Base-by-base conservation (phyloP, 2,329 filamentous ascomycete species). In the Kalmusia sp. region DNA sequence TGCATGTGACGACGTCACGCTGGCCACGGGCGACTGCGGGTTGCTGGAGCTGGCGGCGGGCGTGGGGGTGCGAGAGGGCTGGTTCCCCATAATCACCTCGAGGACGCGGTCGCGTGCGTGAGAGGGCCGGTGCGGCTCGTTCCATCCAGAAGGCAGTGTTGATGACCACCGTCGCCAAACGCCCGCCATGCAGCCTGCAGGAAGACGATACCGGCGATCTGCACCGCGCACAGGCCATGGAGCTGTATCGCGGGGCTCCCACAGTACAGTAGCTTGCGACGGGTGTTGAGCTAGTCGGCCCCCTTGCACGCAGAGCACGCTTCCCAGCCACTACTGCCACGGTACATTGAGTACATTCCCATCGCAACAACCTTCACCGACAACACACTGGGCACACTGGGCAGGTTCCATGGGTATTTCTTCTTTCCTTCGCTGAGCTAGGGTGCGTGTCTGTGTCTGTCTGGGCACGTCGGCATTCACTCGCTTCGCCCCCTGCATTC, bases 51-150 rank as follows among this genome's bases (percentile, higher is more conserved):
- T 61, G 43, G 64, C 57, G n/a, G 30, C 31, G 45, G 59, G 51
- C 43, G 59, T 57, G 49, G 62, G 53, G 50, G 66, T 59, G 54
- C 59, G 59, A 51, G 65, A 68, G 45, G 65, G 65, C 62, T 71
- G 70, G 63, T 74, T 74, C 40, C 71, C 71, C 72, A 75, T 74
- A 52, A 52, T 34, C 43, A 19, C 38, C 25, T n/a, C 21, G 28
- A 38, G 22, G 34, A n/a, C 28, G 14, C 37, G 49, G 24, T 27
- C 21, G 33, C 25, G 38, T 30, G 41, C 33, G 51, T 19, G 45
- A 31, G 44, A 24, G 38, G 38, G 45, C 40, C 11, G 45, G 40
- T 25, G 27, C 50, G 37, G 17, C 50, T 19, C 34, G 35, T 43
- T 48, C 45, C 43, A 50, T 53, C 39, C 28, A 48, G 41, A 28